Conservation (phyloP, 2,329 filamentous ascomycete genomes). For the Colletotrichum agaves region DNA sequence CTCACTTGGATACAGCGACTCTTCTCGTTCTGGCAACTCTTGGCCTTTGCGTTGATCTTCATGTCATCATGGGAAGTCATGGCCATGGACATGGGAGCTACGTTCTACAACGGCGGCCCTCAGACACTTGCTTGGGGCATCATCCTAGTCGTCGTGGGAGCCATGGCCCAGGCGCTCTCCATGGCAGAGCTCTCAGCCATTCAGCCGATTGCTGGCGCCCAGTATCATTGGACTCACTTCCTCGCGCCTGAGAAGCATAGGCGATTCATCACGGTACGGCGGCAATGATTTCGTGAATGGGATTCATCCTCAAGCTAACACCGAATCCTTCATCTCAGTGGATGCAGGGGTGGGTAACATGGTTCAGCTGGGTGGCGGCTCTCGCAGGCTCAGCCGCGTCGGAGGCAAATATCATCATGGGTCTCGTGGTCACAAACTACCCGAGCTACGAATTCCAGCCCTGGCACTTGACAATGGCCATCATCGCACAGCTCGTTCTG, state of each 20-base stretch:
- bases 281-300: background rate
- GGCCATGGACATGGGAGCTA: constrained; percentile 36
- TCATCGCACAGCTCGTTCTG: constrained; percentile 31
- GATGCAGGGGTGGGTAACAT: constrained; percentile 36
- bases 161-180: constrained; percentile 31
- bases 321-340: background rate
- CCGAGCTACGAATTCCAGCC: constrained; percentile 28
- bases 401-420: constrained; percentile 35
- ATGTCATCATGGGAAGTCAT: constrained; percentile 36
- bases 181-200: constrained; percentile 42
- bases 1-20: constrained; percentile 1
- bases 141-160: constrained; percentile 29
- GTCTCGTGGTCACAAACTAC: constrained; percentile 34
- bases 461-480: constrained; percentile 35
- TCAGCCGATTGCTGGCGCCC: constrained; percentile 40
- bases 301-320: background rate
- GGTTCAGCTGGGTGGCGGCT: constrained; percentile 35
- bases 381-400: constrained; percentile 32
- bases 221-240: constrained; percentile 40
- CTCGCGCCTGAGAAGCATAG: constrained; percentile 31
- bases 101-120: constrained; percentile 30
- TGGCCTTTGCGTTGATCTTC: constrained; percentile 33
- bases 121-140: constrained; percentile 35
- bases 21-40: constrained; percentile 31
- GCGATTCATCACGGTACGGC: constrained; percentile 29